Percentiles rank a stretch among this genome's conserved stretches.
Conservation (phyloP, 176 grass and related monocot genomes). For the Aegilops longissima region DNA sequence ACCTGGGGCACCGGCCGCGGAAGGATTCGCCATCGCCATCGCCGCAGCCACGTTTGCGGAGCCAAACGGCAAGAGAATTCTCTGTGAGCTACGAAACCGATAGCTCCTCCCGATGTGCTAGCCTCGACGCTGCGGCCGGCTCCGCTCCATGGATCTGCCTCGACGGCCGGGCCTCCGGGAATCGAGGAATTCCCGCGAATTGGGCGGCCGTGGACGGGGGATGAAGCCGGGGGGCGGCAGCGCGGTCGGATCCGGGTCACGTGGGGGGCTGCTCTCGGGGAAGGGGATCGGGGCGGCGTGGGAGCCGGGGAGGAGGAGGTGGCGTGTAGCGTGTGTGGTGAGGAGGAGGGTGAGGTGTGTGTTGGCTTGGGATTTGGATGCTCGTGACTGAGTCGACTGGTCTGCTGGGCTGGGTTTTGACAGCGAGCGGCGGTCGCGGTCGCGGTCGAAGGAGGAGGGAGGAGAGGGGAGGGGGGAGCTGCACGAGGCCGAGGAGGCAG, state of each 20-base stretch:
- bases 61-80: not conserved
- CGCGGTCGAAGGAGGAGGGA: slow-evolving; percentile 27
- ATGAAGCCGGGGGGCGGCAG: not conserved
- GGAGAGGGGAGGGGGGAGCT: not conserved
- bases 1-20: slow-evolving; percentile 25
- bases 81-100: too few species aligned
- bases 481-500: slow-evolving; percentile 27
- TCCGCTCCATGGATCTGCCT: slow-evolving; percentile 26
- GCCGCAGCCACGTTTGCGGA: not conserved
- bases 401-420: slow-evolving; percentile 16
- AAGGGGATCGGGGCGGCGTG: not conserved
- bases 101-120: not conserved
- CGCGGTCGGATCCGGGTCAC: not conserved
- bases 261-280: not conserved
- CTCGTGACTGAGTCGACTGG: not conserved
- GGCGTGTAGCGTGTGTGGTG: slow-evolving; percentile 1
- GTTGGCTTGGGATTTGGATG: slow-evolving; percentile 8
- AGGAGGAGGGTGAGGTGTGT: slow-evolving; percentile 5
- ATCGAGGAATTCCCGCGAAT: not conserved
- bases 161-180: not conserved
- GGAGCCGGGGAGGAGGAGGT: not conserved
- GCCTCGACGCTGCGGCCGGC: not conserved
- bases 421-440: slow-evolving; percentile 55
- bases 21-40: slow-evolving; percentile 18
- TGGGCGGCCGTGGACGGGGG: not conserved